Conservation (phyloP, 176 grass and related monocot genomes). For the Rhipidocladum racemiflorum region DNA sequence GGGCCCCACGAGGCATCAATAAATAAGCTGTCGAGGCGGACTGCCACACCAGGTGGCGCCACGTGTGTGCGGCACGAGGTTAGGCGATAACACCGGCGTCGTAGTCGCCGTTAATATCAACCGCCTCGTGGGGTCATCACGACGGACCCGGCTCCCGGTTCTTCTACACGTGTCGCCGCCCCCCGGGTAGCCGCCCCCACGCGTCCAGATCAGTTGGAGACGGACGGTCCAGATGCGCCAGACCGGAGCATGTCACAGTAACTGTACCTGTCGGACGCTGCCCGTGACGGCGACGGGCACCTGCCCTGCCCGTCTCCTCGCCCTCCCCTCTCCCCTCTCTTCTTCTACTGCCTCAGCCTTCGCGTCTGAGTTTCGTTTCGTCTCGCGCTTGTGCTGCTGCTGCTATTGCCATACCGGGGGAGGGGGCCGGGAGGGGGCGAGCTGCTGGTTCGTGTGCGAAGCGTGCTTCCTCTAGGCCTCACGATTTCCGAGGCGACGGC, state of each 20-base stretch:
- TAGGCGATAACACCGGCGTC: constrained; percentile 39
- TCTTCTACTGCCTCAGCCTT: constrained; percentile 23
- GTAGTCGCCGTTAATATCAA: constrained; percentile 32
- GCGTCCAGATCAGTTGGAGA: constrained; percentile 4
- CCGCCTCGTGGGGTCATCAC: not conserved
- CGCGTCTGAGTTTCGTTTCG: constrained; percentile 12
- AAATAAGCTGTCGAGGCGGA: constrained; percentile 24
- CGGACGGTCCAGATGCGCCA: constrained; percentile 26
- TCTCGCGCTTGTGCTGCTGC: constrained; percentile 17
- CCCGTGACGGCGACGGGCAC: constrained; percentile 60
- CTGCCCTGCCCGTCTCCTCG: constrained; percentile 18
- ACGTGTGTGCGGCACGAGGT: constrained; percentile 34
- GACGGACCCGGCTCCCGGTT: not conserved
- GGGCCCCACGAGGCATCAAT: constrained; percentile 32
- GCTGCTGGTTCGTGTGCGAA: not conserved
- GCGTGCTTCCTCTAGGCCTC: constrained; percentile 14
- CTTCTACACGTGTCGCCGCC: not conserved
- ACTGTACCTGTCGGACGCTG: constrained; percentile 43
- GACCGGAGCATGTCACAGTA: constrained; percentile 26
- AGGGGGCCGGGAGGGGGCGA: not conserved
- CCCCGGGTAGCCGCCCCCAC: not conserved
- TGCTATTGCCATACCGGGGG: not conserved
- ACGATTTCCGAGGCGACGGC: not conserved
- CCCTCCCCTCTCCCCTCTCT: not conserved
- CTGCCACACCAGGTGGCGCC: not conserved